Evolutionary conservation across 2,329 filamentous ascomycete species (phyloP), one percentile per base, ranked within the genome.

Genomic region (Dactylellina leptospora): DNA sequence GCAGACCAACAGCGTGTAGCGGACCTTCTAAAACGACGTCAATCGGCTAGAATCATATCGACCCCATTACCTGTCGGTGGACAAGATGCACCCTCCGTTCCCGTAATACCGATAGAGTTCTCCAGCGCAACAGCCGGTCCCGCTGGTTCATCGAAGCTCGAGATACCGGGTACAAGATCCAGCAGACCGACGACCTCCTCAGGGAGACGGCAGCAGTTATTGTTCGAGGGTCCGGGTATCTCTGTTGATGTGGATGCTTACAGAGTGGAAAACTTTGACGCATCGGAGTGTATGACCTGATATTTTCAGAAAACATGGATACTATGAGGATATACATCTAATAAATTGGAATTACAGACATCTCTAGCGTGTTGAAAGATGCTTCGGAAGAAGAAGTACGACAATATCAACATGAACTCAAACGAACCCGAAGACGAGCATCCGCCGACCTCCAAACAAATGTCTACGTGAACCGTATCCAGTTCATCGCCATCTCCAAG

Each of bases 401-500:
- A 75, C 88, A 90, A 55, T 97, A 90, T 79, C 90, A 96, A 78
- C 84, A 86, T 53, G 87, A 88, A 20, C 83, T 97, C 44, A 87
- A 88, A 74, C 89, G 89, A 76, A 84, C 95, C 63, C 93, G 93
- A 80, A 85, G 85, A 75, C 87, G 90, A 62, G 92, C 92, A 6
- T 89, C 90, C 3, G 85, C 87, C 51, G 93, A 97, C 76, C 84
- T 99, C 20, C 93, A 97, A 80, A 91, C 96, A 78, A 97, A 93
- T 80, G 90, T 99, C 54, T 93, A 96, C 81, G 93, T 97, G 80
- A 99, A 99, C 80, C 88, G 95, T 51, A 96, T 92, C 0, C 95
- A 97, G 78, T 99, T 99, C 78, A 97, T 99, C 83, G 96, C 96
- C 81, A 97, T 99, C 80, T 97, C 93, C 79, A 97, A 97, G 81